Percentiles rank a stretch among this genome's conserved stretches.
Conservation (phyloP, 1,139 yeast genomes). For the Magnusiomyces starmeri region DNA sequence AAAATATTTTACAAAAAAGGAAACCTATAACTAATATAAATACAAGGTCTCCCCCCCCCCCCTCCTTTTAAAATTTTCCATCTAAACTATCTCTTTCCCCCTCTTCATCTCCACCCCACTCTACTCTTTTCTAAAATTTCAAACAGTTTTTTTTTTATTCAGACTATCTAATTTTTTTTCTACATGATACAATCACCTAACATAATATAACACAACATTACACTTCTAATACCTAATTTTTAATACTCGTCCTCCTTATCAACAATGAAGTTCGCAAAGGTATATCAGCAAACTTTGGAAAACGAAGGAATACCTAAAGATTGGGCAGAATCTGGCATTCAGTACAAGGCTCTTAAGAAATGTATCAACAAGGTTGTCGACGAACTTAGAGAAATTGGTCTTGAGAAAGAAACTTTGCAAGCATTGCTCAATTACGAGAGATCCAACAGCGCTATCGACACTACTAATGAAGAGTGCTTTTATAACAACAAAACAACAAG, state of each 20-base stretch:
- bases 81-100: no score
- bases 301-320: constrained; percentile 59
- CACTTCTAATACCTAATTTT: background rate
- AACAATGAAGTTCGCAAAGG: constrained; percentile 66
- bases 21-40: no score
- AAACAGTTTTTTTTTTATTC: no score
- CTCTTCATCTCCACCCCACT: no score
- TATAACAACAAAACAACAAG: constrained; percentile 9
- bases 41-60: no score
- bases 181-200: background rate
- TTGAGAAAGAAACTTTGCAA: constrained; percentile 43
- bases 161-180: no score
- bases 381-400: constrained; percentile 38
- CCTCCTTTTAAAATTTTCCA: no score
- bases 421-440: constrained; percentile 34
- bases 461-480: background rate
- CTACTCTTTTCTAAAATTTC: no score
- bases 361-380: constrained; percentile 54
- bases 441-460: background rate
- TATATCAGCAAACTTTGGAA: constrained; percentile 52
- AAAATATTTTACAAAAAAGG: no score
- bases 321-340: constrained; percentile 65
- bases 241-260: background rate
- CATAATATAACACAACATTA: background rate
- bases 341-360: constrained; percentile 63